phyloP scores from a whole-genome alignment of 805 yeast genomes.

The Phaffomyces thermotolerans region DNA sequence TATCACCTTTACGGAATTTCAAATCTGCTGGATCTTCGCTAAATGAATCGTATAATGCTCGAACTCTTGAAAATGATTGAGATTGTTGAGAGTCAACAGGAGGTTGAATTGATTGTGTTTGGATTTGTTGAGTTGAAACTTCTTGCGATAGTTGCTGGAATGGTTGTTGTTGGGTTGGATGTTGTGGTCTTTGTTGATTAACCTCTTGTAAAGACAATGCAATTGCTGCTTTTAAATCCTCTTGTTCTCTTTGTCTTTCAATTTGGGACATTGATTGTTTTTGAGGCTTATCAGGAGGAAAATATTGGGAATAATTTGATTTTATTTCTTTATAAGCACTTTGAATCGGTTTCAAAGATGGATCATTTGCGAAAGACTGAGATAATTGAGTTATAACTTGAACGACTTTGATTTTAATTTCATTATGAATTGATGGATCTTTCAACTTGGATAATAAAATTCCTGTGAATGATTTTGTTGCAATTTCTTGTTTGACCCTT shows the following conservation, averaged over 20 bases:
- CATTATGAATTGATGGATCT: slow-evolving; percentile 50
- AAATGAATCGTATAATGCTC: slow-evolving; percentile 76
- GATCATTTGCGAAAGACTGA: slow-evolving; percentile 61
- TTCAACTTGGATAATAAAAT: slow-evolving; percentile 41
- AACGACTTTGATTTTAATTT: slow-evolving; percentile 57
- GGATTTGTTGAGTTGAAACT: slow-evolving; percentile 7
- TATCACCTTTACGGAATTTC: slow-evolving; percentile 80
- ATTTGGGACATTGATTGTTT: slow-evolving; percentile 40
- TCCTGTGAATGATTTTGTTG: slow-evolving; percentile 47
- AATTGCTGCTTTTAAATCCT: slow-evolving; percentile 69
- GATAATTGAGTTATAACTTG: slow-evolving; percentile 65
- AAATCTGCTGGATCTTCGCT: slow-evolving; percentile 82
- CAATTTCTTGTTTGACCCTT: slow-evolving; percentile 53
- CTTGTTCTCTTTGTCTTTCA: slow-evolving; percentile 61
- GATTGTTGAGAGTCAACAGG: slow-evolving; percentile 5
- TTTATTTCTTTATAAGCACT: slow-evolving; percentile 50
- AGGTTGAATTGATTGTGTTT: slow-evolving; percentile 14
- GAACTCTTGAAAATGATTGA: slow-evolving; percentile 50
- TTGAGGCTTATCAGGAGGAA: slow-evolving; percentile 50
- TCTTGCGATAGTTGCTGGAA: neutral
- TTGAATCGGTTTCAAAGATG: slow-evolving; percentile 63
- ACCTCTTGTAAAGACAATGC: slow-evolving; percentile 49
- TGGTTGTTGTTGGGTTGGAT: slow-evolving; percentile 9
- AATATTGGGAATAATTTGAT: slow-evolving; percentile 31
- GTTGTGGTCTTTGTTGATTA: slow-evolving; percentile 14